A percentile compares a stretch with the other conserved stretches of the same genome.
Evolutionary conservation across 495 filamentous ascomycete species (phyloP).

Genomic region (Acidiella bohemica): DNA sequence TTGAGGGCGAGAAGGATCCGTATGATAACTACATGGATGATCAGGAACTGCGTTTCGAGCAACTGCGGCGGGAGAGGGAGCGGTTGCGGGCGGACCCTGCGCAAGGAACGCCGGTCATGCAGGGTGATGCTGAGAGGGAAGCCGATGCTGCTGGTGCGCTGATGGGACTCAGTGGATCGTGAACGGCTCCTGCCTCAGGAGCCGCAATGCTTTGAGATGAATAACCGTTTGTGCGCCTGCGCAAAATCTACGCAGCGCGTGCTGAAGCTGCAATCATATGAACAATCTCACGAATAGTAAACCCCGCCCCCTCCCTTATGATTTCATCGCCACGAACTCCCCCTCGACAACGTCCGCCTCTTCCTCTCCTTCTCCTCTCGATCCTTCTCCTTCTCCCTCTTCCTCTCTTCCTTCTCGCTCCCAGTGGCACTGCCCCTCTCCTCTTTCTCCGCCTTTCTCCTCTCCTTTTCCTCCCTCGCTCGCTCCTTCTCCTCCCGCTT

Average conservation of each 20-base stretch:
- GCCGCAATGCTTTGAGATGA: too few species aligned
- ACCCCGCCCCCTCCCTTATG: too few species aligned
- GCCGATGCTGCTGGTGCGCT: conserved; percentile 18
- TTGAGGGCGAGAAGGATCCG: conserved; percentile 16
- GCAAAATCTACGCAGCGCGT: too few species aligned
- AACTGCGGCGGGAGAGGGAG: conserved; percentile 4
- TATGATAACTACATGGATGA: conserved; percentile 17
- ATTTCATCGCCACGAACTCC: not conserved
- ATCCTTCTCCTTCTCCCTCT: conserved; percentile 7
- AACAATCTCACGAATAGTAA: too few species aligned
- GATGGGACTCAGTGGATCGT: too few species aligned
- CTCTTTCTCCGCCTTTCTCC: not conserved
- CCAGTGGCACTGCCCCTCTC: conserved; percentile 18
- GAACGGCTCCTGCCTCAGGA: too few species aligned
- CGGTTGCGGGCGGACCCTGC: not conserved
- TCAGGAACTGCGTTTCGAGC: conserved; percentile 11
- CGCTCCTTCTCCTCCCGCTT: conserved; percentile 5
- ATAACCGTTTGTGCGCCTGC: too few species aligned
- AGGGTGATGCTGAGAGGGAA: conserved; percentile 8
- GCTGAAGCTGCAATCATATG: too few species aligned
- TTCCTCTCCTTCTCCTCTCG: conserved; percentile 11
- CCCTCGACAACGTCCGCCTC: conserved; percentile 6
- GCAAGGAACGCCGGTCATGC: not conserved
- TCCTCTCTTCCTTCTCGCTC: conserved; percentile 10
- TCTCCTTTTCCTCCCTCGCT: not conserved